A percentile compares a stretch with the other conserved stretches of the same genome.
Evolutionary conservation across 2,329 filamentous ascomycete species (phyloP).

Genomic region (Ophiostoma ulmi): DNA sequence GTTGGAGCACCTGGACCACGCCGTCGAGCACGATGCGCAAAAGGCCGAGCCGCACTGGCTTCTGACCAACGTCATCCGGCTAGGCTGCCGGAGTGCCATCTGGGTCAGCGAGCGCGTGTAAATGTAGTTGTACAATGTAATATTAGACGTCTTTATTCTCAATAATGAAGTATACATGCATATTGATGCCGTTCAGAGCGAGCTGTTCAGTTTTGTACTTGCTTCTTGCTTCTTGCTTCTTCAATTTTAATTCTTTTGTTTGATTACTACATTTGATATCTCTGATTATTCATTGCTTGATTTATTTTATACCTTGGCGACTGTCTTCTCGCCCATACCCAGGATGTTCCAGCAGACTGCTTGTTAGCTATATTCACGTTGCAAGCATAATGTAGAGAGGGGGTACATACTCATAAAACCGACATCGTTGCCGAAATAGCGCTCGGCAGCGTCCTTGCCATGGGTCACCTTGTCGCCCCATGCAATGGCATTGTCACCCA

Average conservation of each 20-base stretch:
- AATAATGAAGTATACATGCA: background rate
- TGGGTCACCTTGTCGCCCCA: slow-evolving; percentile 54
- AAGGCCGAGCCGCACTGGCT: slow-evolving; percentile 85
- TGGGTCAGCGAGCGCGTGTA: slow-evolving; percentile 71
- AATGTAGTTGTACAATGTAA: background rate
- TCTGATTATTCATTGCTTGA: background rate
- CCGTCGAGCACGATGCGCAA: slow-evolving; percentile 87
- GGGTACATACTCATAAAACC: slow-evolving; percentile 56
- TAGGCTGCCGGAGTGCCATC: slow-evolving; percentile 88
- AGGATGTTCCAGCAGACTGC: slow-evolving; percentile 23
- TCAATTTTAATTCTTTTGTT: background rate
- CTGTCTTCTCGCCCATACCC: slow-evolving; percentile 14
- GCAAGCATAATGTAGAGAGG: background rate
- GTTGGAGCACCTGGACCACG: slow-evolving; percentile 92
- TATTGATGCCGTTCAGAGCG: background rate
- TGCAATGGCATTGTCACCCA: slow-evolving; percentile 64
- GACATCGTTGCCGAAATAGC: slow-evolving; percentile 64
- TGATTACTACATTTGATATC: background rate
- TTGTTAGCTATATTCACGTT: background rate
- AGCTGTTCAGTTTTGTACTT: background rate
- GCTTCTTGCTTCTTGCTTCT: background rate
- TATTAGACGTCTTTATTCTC: background rate
- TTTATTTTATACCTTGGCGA: slow-evolving; percentile 9
- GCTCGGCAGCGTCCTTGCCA: slow-evolving; percentile 58
- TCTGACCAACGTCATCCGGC: slow-evolving; percentile 77